Evolutionary conservation across 768 basidiomycete genomes (phyloP), one percentile per base, ranked within the genome.

Genomic region (Boletus pseudo-olivaceus): DNA sequence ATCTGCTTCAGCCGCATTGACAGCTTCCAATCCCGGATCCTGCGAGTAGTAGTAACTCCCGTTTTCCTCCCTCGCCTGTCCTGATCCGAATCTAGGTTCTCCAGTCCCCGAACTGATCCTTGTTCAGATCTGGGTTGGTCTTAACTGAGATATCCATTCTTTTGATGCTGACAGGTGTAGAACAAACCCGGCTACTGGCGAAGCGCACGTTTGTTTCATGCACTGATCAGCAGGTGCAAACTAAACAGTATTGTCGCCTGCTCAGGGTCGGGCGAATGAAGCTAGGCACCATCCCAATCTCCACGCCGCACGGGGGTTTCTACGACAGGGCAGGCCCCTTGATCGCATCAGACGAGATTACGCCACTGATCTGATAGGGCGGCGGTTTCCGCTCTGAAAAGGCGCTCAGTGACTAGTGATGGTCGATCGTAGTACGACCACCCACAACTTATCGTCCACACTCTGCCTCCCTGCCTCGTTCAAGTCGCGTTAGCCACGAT

Each of bases 281-380:
- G 30, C 32, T n/a, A 53, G 20, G 38, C 38, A 47, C 35, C n/a
- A n/a, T n/a, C 27, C 14, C 26, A 27, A 29, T 29, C 11, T 29
- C 41, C 23, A 50, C 23, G 17, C 14, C n/a, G 32, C 49, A 50
- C 17, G 30, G 42, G 42, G 23, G 8, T 47, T 46, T 51, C 23
- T n/a, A 19, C 17, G 43, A 47, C 10, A 50, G 15, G 8, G n/a
- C 29, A 23, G 30, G 15, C 23, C 30, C 14, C 39, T 14, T 41
- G 51, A 47, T 53, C 51, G 29, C 37, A 49, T 53, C 51, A 39
- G 23, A 38, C 20, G 50, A 9, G n/a, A 11, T 47, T 27, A 11
- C 27, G 44, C 34, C 50, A 43, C 34, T 10, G 51, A 39, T 30
- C 20, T 29, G 38, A 12, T 37, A 29, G 26, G n/a, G 27, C 37